Conservation (phyloP, 139 green algal genomes). For the Chlorella sorokiniana region DNA sequence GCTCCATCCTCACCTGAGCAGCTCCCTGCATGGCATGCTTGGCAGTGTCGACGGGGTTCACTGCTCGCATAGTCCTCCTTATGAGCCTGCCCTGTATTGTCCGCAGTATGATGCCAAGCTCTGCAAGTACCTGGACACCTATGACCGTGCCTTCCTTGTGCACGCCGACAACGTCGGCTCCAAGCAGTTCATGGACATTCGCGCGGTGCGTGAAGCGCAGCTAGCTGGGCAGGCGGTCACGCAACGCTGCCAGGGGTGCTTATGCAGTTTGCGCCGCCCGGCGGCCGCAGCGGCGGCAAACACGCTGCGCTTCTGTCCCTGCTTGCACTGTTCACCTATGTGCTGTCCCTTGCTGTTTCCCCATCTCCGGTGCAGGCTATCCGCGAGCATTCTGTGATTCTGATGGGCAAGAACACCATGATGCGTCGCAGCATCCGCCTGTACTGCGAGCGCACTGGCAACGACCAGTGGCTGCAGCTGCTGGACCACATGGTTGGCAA, state of each 20-base stretch:
- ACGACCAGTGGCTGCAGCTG: slow-evolving; percentile 87
- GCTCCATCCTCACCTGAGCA: neutral
- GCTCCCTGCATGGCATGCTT: slow-evolving; percentile 1
- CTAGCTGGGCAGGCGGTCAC: neutral
- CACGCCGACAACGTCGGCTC: slow-evolving; percentile 99
- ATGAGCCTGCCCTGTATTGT: slow-evolving; percentile 1
- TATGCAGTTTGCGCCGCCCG: neutral
- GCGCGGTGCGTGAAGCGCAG: slow-evolving; percentile 64
- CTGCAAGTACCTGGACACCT: slow-evolving; percentile 77
- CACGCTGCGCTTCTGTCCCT: neutral
- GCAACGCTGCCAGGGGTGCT: too few relatives aligned
- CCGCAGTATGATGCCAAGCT: slow-evolving; percentile 88
- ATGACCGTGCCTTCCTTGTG: slow-evolving; percentile 91
- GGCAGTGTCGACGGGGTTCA: neutral
- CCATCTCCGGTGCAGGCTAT: slow-evolving; percentile 67
- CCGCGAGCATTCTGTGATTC: slow-evolving; percentile 82
- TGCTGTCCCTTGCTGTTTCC: neutral
- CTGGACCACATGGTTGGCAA: slow-evolving; percentile 94
- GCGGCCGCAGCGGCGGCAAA: neutral
- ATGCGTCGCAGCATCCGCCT: slow-evolving; percentile 95
- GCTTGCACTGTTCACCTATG: neutral
- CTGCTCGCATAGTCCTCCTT: neutral
- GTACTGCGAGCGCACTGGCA: slow-evolving; percentile 90
- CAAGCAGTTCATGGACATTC: slow-evolving; percentile 98
- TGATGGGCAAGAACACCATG: slow-evolving; percentile 99